Conservation (phyloP, 2,329 filamentous ascomycete genomes). For the Phialophora macrospora region DNA sequence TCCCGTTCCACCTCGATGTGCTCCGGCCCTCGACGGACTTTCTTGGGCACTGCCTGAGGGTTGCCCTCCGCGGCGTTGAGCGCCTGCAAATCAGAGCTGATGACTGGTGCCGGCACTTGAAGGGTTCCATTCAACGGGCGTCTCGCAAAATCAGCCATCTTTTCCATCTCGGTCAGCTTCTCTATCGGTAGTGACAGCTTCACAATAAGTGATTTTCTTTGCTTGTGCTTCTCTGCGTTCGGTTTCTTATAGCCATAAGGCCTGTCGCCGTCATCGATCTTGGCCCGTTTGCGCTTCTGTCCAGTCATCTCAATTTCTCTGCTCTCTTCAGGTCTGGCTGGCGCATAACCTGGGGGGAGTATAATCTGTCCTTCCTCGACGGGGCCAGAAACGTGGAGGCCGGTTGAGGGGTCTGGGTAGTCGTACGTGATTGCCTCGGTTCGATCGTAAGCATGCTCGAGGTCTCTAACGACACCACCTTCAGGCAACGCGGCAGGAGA, state of each 20-base stretch:
- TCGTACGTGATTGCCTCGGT: slow-evolving; percentile 46
- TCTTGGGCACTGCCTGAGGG: slow-evolving; percentile 33
- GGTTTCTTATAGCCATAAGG: slow-evolving; percentile 30
- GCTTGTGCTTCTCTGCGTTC: slow-evolving; percentile 24
- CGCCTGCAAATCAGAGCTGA: slow-evolving; percentile 40
- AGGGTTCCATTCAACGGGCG: slow-evolving; percentile 30
- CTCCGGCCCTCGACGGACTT: slow-evolving; percentile 27
- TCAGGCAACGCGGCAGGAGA: slow-evolving; percentile 37
- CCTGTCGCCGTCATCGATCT: slow-evolving; percentile 37
- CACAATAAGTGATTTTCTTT: slow-evolving; percentile 38
- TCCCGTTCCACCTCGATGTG: slow-evolving; percentile 36
- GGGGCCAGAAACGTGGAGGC: slow-evolving; percentile 13
- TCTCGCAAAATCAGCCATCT: slow-evolving; percentile 25
- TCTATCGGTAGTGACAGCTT: slow-evolving; percentile 37
- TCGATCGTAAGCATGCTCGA: slow-evolving; percentile 42
- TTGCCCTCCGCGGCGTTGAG: slow-evolving; percentile 40
- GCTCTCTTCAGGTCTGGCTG: slow-evolving; percentile 25
- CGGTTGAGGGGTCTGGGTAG: slow-evolving; percentile 41
- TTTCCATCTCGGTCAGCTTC: slow-evolving; percentile 36
- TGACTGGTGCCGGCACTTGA: slow-evolving; percentile 32
- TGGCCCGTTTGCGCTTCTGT: slow-evolving; percentile 40
- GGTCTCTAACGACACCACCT: slow-evolving; percentile 41
- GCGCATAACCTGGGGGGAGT: slow-evolving; percentile 22
- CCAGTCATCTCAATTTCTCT: slow-evolving; percentile 37
- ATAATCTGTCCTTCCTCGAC: slow-evolving; percentile 30